These are phyloP conservation scores for Nicotiana sylvestris DNA, from an alignment of 257 asterid genomes.

Conservation along the genomic window DNA sequence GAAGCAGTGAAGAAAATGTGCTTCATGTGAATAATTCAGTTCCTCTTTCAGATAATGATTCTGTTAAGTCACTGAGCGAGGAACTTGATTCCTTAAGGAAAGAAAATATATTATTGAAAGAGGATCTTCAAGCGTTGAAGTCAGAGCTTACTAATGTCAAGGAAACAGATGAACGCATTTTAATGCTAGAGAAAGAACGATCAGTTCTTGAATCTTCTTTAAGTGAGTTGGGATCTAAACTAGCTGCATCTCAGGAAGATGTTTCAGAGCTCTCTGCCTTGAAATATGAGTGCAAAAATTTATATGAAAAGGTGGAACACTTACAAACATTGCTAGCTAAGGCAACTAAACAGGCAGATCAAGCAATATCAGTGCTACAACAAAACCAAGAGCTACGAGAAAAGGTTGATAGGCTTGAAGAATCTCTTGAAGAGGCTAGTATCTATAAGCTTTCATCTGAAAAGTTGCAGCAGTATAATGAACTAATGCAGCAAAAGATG, in stretches of 20 bases:
- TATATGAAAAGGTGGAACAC: constrained; percentile 68
- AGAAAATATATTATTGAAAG: constrained; percentile 65
- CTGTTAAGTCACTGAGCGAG: constrained; percentile 39
- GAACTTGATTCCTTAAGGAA: constrained; percentile 54
- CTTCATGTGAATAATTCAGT: constrained; percentile 28
- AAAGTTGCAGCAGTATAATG: constrained; percentile 68
- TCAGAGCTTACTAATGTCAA: constrained; percentile 48
- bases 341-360: constrained; percentile 76
- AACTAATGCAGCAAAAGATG: constrained; percentile 75
- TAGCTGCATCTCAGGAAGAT: constrained; percentile 69
- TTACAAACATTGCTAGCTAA: constrained; percentile 59
- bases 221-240: constrained; percentile 58
- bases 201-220: constrained; percentile 53
- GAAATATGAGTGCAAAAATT: constrained; percentile 59
- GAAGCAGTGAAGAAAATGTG: constrained; percentile 24
- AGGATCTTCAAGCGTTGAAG: constrained; percentile 61
- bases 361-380: constrained; percentile 63
- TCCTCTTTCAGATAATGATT: constrained; percentile 31
- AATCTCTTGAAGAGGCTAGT: constrained; percentile 74
- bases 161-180: constrained; percentile 60
- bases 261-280: constrained; percentile 53
- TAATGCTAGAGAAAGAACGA: constrained; percentile 68
- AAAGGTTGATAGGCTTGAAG: constrained; percentile 79
- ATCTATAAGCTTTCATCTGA: constrained; percentile 69
- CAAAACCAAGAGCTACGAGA: constrained; percentile 85